phyloP scores from a whole-genome alignment of 2,329 filamentous ascomycete genomes.

The Curvularia hawaiiensis region DNA sequence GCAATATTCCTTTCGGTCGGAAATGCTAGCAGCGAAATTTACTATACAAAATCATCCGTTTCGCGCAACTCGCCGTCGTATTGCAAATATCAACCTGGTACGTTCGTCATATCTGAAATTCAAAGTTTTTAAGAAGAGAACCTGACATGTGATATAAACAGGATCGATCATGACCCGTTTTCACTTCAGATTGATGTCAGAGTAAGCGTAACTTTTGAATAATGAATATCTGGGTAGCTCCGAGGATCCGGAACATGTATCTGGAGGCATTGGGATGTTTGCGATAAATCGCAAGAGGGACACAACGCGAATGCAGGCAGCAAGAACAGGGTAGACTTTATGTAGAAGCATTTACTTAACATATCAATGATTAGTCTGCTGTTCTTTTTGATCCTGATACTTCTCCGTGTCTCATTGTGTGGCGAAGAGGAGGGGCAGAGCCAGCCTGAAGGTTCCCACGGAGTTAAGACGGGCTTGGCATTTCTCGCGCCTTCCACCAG shows the following conservation, averaged over 20 bases:
- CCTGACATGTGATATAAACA: background rate
- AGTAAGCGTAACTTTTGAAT: background rate
- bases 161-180: background rate
- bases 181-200: too few species aligned
- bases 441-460: constrained; percentile 1
- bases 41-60: background rate
- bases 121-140: background rate
- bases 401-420: background rate
- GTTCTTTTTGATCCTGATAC: background rate
- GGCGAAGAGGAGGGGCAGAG: background rate
- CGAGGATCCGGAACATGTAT: background rate
- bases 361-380: background rate
- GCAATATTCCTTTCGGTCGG: background rate
- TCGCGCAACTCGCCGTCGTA: background rate
- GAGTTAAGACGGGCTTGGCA: constrained; percentile 22
- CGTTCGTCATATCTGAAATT: background rate
- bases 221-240: background rate
- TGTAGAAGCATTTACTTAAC: background rate
- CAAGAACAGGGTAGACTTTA: too few species aligned
- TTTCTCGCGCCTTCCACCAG: constrained; percentile 30
- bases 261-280: background rate
- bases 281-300: background rate
- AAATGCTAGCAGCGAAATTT: background rate
- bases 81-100: background rate
- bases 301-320: background rate